Evolutionary conservation across 768 basidiomycete species (phyloP).

Genomic region (Daedalea quercina): DNA sequence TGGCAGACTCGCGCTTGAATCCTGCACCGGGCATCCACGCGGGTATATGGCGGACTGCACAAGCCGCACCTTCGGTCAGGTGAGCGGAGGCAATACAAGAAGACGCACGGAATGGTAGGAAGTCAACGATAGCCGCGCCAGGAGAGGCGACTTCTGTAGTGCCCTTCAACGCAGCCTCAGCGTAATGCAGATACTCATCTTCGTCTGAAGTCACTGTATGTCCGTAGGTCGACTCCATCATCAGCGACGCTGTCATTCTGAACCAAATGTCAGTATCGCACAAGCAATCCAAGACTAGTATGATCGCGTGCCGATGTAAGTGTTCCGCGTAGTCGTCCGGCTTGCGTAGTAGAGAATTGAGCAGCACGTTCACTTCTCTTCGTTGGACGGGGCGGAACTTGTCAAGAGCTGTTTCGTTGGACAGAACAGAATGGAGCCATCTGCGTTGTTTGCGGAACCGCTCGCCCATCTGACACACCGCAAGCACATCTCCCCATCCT

Average conservation of each 20-base stretch:
- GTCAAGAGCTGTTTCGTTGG: constrained; percentile 7
- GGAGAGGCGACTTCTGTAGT: constrained; percentile 19
- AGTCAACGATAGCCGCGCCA: constrained; percentile 14
- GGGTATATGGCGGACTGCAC: constrained; percentile 43
- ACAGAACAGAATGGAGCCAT: constrained; percentile 21
- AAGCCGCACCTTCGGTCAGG: no score
- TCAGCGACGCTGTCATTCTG: constrained; percentile 24
- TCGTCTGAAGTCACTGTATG: constrained; percentile 21
- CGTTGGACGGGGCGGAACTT: constrained; percentile 19
- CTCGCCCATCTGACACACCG: constrained; percentile 9
- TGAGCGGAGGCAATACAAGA: no score
- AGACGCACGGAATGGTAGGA: not conserved
- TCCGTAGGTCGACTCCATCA: constrained; percentile 28
- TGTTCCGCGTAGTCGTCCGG: constrained; percentile 21
- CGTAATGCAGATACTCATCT: constrained; percentile 23
- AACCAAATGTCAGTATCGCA: not conserved
- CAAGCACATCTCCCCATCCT: constrained; percentile 15
- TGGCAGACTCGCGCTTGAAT: constrained; percentile 25
- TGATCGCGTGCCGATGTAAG: constrained; percentile 7
- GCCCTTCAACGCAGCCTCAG: constrained; percentile 19
- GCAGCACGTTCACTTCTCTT: constrained; percentile 19
- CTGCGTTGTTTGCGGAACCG: constrained; percentile 22
- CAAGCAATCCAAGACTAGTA: no score
- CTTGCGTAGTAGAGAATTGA: constrained; percentile 21
- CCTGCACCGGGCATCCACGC: constrained; percentile 57